Base-by-base conservation (phyloP, 441 rosid species). In the Melastoma candidum region DNA sequence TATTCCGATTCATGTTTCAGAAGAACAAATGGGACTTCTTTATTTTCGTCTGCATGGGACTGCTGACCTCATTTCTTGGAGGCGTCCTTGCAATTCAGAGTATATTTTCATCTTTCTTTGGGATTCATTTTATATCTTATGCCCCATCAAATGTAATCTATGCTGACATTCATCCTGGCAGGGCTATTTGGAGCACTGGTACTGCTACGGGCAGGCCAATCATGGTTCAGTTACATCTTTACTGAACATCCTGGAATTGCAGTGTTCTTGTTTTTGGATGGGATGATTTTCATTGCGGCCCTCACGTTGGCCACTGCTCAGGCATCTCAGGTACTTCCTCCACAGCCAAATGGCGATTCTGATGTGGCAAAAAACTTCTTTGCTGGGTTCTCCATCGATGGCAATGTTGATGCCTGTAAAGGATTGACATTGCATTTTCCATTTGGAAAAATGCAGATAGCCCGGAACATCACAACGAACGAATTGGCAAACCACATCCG, bases 1-100 rank as follows among this genome's bases (percentile, higher is more conserved):
- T 24, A 46, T 45, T n/a, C 56, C 17, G 7, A 1, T 63, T 43
- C 63, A 36, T 63, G 56, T 66, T 64, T 68, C 78, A 89, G 97
- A 79, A 77, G 75, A 90, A 90, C 71, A 90, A 83, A 69, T 69
- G 95, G 11, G 96, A 87, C 71, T 90, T 90, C 75, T 77, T 90
- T 72, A 61, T 78, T 59, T 84, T 87, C 64, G 51, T 80, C 41
- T 72, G 82, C 75, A 41, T 84, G 78, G 96, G 81, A 71, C 77
- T 75, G 56, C 49, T 69, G 58, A 69, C 86, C 11, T 77, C 96
- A 11, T 57, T 63, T 41, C 11, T 81, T 32, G 68, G 77, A 60
- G 83, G 72, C 26, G 65, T 65, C 11, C 12, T 79, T 56, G 74
- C 96, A 53, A 13, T 87, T 79, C 85, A 87, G 61, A 83, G 97